phyloP scores from a whole-genome alignment of 164 flowering plant genomes.

The Protea cynaroides region DNA sequence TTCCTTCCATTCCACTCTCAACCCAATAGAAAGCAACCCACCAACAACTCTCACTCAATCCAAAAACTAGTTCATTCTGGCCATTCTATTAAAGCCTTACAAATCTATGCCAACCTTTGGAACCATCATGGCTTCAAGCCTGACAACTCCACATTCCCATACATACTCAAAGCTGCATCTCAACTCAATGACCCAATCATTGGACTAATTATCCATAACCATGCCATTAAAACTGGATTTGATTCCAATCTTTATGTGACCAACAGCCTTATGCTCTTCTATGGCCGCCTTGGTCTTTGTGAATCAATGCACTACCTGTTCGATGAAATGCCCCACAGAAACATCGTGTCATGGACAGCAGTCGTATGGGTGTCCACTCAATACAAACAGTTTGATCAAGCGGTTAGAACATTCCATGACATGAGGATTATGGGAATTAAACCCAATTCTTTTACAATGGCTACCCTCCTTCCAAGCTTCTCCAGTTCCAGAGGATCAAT shows the following conservation, averaged over 20 bases:
- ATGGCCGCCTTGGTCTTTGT: conserved; percentile 1
- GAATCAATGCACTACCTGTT: conserved; percentile 5
- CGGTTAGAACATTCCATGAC: conserved; percentile 5
- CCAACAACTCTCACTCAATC: background rate
- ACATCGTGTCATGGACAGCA: conserved; percentile 15
- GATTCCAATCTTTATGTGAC: conserved; percentile 7
- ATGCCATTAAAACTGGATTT: conserved; percentile 10
- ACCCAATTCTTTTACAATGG: conserved; percentile 18
- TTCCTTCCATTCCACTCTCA: conserved; percentile 4
- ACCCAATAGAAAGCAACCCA: conserved; percentile 1
- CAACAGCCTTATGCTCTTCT: conserved; percentile 13
- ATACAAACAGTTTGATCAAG: background rate
- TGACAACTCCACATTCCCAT: conserved; percentile 14
- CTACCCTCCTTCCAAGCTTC: conserved; percentile 7
- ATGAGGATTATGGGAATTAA: conserved; percentile 2
- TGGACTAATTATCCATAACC: conserved; percentile 8
- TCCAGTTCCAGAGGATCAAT: background rate
- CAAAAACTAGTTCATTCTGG: conserved; percentile 10
- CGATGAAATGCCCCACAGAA: conserved; percentile 9
- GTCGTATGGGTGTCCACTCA: conserved; percentile 3
- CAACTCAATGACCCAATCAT: conserved; percentile 5
- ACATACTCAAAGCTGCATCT: conserved; percentile 14
- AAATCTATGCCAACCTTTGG: conserved; percentile 6
- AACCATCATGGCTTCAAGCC: conserved; percentile 12
- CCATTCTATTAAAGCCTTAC: conserved; percentile 5